Evolutionary conservation across 2,329 filamentous ascomycete species (phyloP), one percentile per base, ranked within the genome.

Genomic region (Cercospora janseana): DNA sequence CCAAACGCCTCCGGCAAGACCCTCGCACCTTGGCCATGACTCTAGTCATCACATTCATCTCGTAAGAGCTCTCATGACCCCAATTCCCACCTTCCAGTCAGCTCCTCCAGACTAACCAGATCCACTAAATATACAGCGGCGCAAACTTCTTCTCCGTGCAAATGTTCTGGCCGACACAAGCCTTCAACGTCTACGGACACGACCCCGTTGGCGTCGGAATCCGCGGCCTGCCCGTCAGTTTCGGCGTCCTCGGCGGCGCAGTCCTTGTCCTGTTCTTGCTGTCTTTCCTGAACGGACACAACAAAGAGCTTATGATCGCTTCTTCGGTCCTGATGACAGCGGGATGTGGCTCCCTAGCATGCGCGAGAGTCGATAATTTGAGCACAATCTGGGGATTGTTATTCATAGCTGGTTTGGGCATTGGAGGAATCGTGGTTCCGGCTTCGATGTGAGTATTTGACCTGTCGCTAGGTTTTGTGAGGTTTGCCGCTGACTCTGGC

Each of bases 381-480:
- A 52, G 53, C 28, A 53, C 59, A 46, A 42, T 63, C 20, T 58
- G 58, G 66, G 58, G 60, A 27, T 56, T 67, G 18, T 50, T 65
- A 1, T 69, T 79, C 10, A 62, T 86, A 4, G 81, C 82, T 1
- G 79, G 80, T 4, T 65, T 86, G 2, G 84, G 84, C 5, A 80
- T 86, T 4, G 84, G 83, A 5, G 83, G 81, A 1, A 83, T 87
- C 43, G 79, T 86, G 12, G 79, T 87, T 4, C 84, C 83, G 0
- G 79, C 80, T 1, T 82, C 80, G 1, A 83, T 86, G 35, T 40
- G 7, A 26, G 35, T 40, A 15, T 13, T n/a, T 29, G 9, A 3
- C 13, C 13, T 29, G 18, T 7, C 18, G 3, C 7, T 37, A 10
- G 6, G 16, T n/a, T 16, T 13, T 3, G n/a, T 9, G 15, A 10